Evolutionary conservation across 306 rosid genomes (phyloP).

Genomic region (Acacia confusa): DNA sequence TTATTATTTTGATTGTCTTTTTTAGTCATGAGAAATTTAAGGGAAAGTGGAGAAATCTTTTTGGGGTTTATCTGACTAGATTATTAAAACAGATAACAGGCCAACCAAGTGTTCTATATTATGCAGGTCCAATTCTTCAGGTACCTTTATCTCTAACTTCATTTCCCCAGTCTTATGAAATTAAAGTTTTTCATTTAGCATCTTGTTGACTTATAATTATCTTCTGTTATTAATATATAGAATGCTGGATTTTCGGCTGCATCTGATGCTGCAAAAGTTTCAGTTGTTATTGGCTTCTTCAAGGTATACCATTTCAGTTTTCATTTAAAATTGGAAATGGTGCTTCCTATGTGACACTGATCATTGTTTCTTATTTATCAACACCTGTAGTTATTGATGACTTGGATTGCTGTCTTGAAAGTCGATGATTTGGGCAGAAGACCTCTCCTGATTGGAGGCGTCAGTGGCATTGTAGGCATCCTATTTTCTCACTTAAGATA

Average conservation of each 20-base stretch:
- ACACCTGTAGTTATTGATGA: constrained; percentile 73
- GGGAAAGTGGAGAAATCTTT: constrained; percentile 35
- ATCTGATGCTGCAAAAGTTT: constrained; percentile 90
- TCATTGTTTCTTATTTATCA: constrained; percentile 34
- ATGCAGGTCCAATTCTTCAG: constrained; percentile 96
- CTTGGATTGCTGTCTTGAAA: constrained; percentile 83
- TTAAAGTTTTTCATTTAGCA: constrained; percentile 13
- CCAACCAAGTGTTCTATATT: constrained; percentile 95
- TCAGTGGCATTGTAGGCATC: constrained; percentile 85
- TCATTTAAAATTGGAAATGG: constrained; percentile 19
- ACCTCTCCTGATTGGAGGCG: constrained; percentile 85
- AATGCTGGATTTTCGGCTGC: constrained; percentile 98
- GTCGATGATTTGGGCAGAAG: constrained; percentile 96
- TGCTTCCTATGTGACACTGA: constrained; percentile 19
- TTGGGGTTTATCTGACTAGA: constrained; percentile 37
- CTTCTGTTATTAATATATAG: constrained; percentile 43
- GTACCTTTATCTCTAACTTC: constrained; percentile 42
- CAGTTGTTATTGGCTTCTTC: constrained; percentile 87
- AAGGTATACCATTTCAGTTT: constrained; percentile 56
- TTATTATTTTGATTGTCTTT: background rate
- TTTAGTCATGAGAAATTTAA: constrained; percentile 22
- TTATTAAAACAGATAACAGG: constrained; percentile 85
- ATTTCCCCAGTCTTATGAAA: constrained; percentile 18
- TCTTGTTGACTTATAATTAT: constrained; percentile 29
- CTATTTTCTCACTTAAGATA: constrained; percentile 24